phyloP scores from a whole-genome alignment of 148 eudicot species.

The Camellia japonica region DNA sequence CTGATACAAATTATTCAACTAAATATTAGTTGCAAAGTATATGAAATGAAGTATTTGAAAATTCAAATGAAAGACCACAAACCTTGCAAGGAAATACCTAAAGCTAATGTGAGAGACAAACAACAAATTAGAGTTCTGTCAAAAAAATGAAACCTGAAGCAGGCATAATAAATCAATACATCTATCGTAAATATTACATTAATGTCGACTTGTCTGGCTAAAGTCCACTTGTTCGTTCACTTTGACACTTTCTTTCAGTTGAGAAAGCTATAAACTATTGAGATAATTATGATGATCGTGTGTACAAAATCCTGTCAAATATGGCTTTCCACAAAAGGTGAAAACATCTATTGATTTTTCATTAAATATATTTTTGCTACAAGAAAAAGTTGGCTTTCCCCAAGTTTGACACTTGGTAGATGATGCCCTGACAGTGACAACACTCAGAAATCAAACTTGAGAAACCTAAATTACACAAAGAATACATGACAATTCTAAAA shows the following conservation, averaged over 20 bases:
- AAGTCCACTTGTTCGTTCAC: background rate
- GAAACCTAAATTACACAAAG: background rate
- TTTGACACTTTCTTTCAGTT: background rate
- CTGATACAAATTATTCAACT: constrained; percentile 36
- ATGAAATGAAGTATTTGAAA: background rate
- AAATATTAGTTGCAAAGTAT: background rate
- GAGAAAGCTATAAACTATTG: background rate
- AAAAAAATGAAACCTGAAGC: constrained; percentile 4
- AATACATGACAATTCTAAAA: background rate
- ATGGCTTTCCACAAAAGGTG: background rate
- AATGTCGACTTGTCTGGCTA: background rate
- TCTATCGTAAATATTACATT: background rate
- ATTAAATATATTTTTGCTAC: background rate
- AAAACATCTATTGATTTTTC: background rate
- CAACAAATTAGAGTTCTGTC: constrained; percentile 3
- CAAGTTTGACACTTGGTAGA: background rate
- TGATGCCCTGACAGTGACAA: background rate
- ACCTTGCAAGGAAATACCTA: constrained; percentile 5
- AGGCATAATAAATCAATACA: background rate
- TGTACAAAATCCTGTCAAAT: background rate
- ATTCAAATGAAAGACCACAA: background rate
- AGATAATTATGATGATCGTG: background rate
- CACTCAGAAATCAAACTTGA: background rate
- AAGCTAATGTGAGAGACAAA: background rate
- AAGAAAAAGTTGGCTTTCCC: background rate